These are phyloP conservation scores for Cenchrus purpureus DNA, from an alignment of 176 grass and related monocot species.

Conservation along the genomic window DNA sequence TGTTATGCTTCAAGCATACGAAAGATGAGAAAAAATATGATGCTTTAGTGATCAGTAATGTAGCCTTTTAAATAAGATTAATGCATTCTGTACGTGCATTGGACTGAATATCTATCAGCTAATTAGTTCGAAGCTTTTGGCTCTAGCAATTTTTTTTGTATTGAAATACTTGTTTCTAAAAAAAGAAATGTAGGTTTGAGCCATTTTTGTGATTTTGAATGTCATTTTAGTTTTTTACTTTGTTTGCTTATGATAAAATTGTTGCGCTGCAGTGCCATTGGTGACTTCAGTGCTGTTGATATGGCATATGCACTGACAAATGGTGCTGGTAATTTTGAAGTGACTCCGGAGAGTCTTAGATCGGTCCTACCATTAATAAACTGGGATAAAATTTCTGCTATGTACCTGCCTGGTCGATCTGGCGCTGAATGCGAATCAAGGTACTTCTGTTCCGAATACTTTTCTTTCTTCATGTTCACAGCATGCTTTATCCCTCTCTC, in stretches of 20 bases:
- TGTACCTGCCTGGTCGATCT: conserved; percentile 75
- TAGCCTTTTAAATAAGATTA: conserved; percentile 14
- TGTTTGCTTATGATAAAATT: conserved; percentile 12
- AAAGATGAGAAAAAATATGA: conserved; percentile 22
- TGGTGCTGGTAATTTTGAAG: conserved; percentile 49
- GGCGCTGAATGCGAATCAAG: conserved; percentile 88
- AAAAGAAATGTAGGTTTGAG: conserved; percentile 21
- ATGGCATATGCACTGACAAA: conserved; percentile 57
- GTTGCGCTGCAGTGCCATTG: conserved; percentile 61
- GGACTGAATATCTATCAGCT: conserved; percentile 29
- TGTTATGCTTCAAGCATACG: conserved; percentile 17
- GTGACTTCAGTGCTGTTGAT: conserved; percentile 58
- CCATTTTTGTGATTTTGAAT: conserved; percentile 22
- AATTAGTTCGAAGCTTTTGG: conserved; percentile 17
- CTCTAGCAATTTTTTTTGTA: background rate
- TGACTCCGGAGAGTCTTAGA: conserved; percentile 77
- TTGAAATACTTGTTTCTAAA: conserved; percentile 12
- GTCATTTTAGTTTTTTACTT: conserved; percentile 27
- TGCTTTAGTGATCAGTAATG: conserved; percentile 14
- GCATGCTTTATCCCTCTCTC: conserved; percentile 3
- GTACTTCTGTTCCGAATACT: conserved; percentile 48
- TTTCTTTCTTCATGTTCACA: background rate
- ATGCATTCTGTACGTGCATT: background rate
- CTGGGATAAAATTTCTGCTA: conserved; percentile 81
- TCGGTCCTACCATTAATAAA: conserved; percentile 74